phyloP scores from a whole-genome alignment of 2,329 filamentous ascomycete genomes.

The Pseudopithomyces chartarum region DNA sequence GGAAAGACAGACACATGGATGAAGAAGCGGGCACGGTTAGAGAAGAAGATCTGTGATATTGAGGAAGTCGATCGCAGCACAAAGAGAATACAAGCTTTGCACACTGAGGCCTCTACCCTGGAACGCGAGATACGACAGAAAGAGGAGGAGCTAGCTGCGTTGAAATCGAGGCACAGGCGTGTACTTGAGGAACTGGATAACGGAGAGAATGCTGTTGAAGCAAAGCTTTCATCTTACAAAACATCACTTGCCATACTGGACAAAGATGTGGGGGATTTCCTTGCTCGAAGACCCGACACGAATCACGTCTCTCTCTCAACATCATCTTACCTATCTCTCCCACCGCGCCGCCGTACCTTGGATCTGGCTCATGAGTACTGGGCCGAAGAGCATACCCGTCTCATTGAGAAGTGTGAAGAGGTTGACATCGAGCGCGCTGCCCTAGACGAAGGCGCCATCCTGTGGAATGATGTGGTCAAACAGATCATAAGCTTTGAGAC shows the following conservation, averaged over 20 bases:
- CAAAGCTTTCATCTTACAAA: constrained; percentile 73
- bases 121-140: constrained; percentile 68
- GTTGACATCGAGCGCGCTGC: constrained; percentile 68
- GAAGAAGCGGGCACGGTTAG: constrained; percentile 60
- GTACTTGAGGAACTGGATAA: constrained; percentile 66
- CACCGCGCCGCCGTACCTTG: constrained; percentile 68
- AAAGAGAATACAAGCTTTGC: constrained; percentile 58
- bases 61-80: constrained; percentile 60
- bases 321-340: constrained; percentile 62
- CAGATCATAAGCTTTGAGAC: constrained; percentile 69
- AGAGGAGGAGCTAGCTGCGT: constrained; percentile 65
- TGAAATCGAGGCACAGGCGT: constrained; percentile 65
- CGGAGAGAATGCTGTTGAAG: constrained; percentile 68
- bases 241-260: constrained; percentile 71
- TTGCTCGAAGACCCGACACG: constrained; percentile 60
- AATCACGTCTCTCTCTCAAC: constrained; percentile 33
- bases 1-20: constrained; percentile 64
- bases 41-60: constrained; percentile 60
- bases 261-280: constrained; percentile 62
- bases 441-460: constrained; percentile 67
- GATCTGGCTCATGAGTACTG: constrained; percentile 75
- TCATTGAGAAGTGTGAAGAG: constrained; percentile 60
- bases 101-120: constrained; percentile 58
- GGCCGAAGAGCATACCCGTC: constrained; percentile 63
- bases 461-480: constrained; percentile 69